Conservation (phyloP, 768 basidiomycete species). For the Amanita rubescens region DNA sequence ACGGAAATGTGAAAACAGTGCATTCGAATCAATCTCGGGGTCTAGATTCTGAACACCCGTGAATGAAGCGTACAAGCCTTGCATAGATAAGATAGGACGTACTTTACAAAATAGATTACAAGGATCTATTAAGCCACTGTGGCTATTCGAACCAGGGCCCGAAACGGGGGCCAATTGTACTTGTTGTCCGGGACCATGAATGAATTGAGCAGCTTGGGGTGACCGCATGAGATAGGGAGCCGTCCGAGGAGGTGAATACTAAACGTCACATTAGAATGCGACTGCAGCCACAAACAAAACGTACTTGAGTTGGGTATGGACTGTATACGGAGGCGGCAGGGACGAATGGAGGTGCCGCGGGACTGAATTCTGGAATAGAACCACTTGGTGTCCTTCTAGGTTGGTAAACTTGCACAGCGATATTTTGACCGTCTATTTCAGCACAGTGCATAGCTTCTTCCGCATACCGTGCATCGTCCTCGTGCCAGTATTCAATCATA, state of each 20-base stretch:
- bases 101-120: conserved; percentile 91
- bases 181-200: conserved; percentile 87
- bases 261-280: not conserved
- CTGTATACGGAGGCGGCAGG: conserved; percentile 58
- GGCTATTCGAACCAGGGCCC: conserved; percentile 76
- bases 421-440: conserved; percentile 78
- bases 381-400: conserved; percentile 48
- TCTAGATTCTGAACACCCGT: conserved; percentile 79
- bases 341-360: conserved; percentile 69
- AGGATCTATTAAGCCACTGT: conserved; percentile 84
- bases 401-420: conserved; percentile 75
- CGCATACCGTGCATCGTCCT: conserved; percentile 73
- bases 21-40: conserved; percentile 78
- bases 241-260: conserved; percentile 67
- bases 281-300: conserved; percentile 9
- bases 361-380: conserved; percentile 57
- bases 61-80: conserved; percentile 2
- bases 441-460: conserved; percentile 81
- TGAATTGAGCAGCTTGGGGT: conserved; percentile 45
- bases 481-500: conserved; percentile 81
- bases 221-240: conserved; percentile 40
- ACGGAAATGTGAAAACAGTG: conserved; percentile 76
- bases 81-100: conserved; percentile 9
- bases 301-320: conserved; percentile 54
- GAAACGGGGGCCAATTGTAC: conserved; percentile 70